Evolutionary conservation across 2,329 filamentous ascomycete species (phyloP).

Genomic region (Aspergillus alliaceus): DNA sequence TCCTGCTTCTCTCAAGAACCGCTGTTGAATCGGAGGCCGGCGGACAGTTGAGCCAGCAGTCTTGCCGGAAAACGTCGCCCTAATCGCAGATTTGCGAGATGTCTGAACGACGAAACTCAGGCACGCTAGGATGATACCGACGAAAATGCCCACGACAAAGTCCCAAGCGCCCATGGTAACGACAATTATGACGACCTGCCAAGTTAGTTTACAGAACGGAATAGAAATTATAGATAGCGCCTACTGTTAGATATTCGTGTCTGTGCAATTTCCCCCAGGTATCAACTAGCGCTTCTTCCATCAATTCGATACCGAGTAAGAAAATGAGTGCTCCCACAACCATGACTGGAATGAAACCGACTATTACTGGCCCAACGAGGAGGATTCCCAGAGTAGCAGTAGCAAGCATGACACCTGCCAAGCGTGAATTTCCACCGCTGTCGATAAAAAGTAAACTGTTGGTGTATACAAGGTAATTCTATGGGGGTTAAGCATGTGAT

Average conservation of each 20-base stretch:
- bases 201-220: constrained; percentile 3
- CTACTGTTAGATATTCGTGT: constrained; percentile 83
- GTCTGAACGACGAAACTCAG: constrained; percentile 89
- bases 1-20: constrained; percentile 81
- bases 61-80: constrained; percentile 85
- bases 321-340: constrained; percentile 96
- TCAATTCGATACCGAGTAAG: constrained; percentile 86
- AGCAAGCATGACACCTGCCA: constrained; percentile 84
- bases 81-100: constrained; percentile 82
- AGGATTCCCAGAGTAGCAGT: constrained; percentile 76
- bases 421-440: constrained; percentile 81
- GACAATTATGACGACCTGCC: constrained; percentile 76
- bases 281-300: constrained; percentile 83
- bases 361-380: constrained; percentile 80
- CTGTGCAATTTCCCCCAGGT: constrained; percentile 84
- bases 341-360: constrained; percentile 94
- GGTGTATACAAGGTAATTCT: constrained; percentile 96
- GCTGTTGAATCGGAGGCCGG: constrained; percentile 83
- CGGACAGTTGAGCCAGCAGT: constrained; percentile 90
- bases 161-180: constrained; percentile 96
- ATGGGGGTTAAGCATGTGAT: constrained; percentile 31
- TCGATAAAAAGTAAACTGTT: constrained; percentile 97
- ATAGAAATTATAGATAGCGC: constrained; percentile 18
- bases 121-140: constrained; percentile 89
- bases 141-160: constrained; percentile 89